Evolutionary conservation across 106 monocot species (phyloP).

Genomic region (Triglochin maritima): DNA sequence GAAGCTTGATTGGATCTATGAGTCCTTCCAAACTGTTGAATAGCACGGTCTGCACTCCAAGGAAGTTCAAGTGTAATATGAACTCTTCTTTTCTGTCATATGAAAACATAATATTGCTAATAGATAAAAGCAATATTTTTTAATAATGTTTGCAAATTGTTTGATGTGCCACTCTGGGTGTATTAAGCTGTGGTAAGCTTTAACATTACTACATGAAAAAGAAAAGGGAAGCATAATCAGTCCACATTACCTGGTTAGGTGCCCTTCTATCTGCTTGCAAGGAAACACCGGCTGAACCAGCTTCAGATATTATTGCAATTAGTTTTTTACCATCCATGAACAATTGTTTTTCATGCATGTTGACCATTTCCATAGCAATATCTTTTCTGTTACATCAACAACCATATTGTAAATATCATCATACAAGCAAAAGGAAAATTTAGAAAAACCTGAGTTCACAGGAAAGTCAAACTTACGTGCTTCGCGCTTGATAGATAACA

Average conservation of each 20-base stretch:
- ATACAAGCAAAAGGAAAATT: constrained; percentile 6
- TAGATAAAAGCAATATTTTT: not conserved
- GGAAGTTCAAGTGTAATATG: constrained; percentile 98
- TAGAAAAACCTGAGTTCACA: not conserved
- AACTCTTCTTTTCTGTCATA: constrained; percentile 72
- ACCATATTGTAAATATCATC: not conserved
- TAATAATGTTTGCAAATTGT: not conserved
- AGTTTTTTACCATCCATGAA: constrained; percentile 97
- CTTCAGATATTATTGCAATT: constrained; percentile 96
- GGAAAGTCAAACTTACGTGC: constrained; percentile 40
- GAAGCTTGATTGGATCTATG: constrained; percentile 98
- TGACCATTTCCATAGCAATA: constrained; percentile 95
- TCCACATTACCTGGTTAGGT: constrained; percentile 57
- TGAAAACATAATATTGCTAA: constrained; percentile 2
- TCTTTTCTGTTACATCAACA: constrained; percentile 55
- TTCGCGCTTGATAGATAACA: constrained; percentile 89
- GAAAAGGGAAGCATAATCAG: not conserved
- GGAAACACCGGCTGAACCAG: constrained; percentile 97
- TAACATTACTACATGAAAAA: not conserved
- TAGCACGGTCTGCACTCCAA: constrained; percentile 99
- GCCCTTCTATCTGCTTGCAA: constrained; percentile 94
- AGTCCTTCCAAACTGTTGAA: constrained; percentile 97
- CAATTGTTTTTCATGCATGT: constrained; percentile 94
- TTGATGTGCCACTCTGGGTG: no score
- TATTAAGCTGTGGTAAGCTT: no score